Conservation (phyloP, 1,284 basidiomycete species). For the Flammula alnicola region DNA sequence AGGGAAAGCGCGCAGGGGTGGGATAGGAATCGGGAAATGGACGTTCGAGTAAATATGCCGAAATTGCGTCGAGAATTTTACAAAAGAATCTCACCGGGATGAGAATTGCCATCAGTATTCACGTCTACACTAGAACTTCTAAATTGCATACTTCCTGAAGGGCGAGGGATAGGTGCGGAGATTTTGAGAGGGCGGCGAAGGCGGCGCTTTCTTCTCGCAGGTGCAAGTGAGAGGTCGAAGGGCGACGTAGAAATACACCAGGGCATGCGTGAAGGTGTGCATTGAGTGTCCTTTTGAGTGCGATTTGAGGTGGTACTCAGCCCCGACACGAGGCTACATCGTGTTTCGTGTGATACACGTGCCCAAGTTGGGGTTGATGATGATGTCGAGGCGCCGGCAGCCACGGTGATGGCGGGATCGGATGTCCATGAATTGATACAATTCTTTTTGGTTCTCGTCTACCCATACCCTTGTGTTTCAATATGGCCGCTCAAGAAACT, state of each 20-base stretch:
- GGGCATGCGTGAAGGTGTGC: conserved; percentile 28
- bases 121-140: conserved; percentile 13
- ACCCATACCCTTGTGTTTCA: too few relatives aligned
- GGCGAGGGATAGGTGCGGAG: conserved; percentile 20
- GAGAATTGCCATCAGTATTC: conserved; percentile 10
- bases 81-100: conserved; percentile 23
- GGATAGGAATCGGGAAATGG: neutral
- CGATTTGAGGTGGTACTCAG: conserved; percentile 22
- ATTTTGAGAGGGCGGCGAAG: conserved; percentile 19
- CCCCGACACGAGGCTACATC: conserved; percentile 35
- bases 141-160: conserved; percentile 17
- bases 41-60: conserved; percentile 3
- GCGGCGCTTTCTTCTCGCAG: conserved; percentile 16
- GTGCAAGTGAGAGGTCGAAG: conserved; percentile 18
- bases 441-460: too few relatives aligned
- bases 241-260: conserved; percentile 23
- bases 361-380: conserved; percentile 19
- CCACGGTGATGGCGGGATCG: conserved; percentile 6
- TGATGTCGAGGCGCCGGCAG: conserved; percentile 17
- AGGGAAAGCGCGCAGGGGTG: too few relatives aligned
- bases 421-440: neutral
- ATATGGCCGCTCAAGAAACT: too few relatives aligned
- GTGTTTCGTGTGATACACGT: conserved; percentile 29
- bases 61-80: conserved; percentile 2
- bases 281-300: conserved; percentile 15